Base-by-base conservation (phyloP, 2,329 filamentous ascomycete species). In the Fusarium fracticaudum region DNA sequence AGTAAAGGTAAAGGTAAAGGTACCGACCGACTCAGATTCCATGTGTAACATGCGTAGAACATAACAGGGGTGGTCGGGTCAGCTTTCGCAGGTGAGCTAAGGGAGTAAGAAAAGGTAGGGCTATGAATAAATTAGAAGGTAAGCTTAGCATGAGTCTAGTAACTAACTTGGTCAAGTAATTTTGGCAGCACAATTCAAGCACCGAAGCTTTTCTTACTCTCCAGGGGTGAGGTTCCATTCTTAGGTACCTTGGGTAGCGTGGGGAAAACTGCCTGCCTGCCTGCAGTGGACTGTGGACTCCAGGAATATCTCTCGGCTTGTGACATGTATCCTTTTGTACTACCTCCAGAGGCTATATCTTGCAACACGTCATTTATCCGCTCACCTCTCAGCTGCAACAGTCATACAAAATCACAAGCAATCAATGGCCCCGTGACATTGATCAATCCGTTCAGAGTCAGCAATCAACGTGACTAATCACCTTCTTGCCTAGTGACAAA, bases 41-140 rank as follows among this genome's bases (percentile, higher is more conserved):
- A 77, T 77, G 75, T 77, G 73, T 69, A 73, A 77, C 75, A 76
- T 74, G 67, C 50, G 57, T 41, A 43, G 68, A 48, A 37, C 43
- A 59, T 29, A 35, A 55, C 62, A 60, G 62, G 64, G 64, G 45
- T 43, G 41, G 33, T 35, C 29, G 60, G 67, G 54, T 55, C 67
- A 65, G 51, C 37, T 53, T 54, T 63, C 35, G 59, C 64, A 64
- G 67, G 65, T 58, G 48, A 51, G 48, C n/a, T 53, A 13, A 20
- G 31, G n/a, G 22, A 13, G n/a, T 26, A 35, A 53, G 50, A 53
- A 53, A 53, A 37, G n/a, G 13, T 7, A 12, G 14, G 50, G 5
- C n/a, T 20, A 6, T 20, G n/a, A 26, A 20, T 24, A 53, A 20
- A 53, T 53, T 8, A 6, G 4, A 24, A 20, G n/a, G 31, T 20